phyloP scores from a whole-genome alignment of 441 rosid genomes.

The Isatis lusitanica region DNA sequence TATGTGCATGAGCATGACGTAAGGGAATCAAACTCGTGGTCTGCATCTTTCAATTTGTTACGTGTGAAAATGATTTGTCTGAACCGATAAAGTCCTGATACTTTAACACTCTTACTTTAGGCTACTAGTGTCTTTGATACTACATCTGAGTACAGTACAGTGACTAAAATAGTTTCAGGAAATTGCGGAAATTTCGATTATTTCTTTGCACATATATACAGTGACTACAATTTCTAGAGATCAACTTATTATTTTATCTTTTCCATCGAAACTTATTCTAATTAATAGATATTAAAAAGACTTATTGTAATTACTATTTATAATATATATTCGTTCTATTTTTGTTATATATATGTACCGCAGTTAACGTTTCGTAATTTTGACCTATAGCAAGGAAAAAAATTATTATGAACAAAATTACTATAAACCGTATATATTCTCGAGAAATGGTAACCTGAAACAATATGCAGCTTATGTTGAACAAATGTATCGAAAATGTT shows the following conservation, averaged over 20 bases:
- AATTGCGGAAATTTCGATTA: not conserved
- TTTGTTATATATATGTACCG: not conserved
- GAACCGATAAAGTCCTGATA: not conserved
- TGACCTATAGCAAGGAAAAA: not conserved
- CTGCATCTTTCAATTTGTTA: not conserved
- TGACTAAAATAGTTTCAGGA: not conserved
- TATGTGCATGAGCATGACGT: not conserved
- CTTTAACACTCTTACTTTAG: not conserved
- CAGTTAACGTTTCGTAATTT: not conserved
- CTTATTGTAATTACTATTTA: not conserved
- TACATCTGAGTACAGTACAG: not conserved
- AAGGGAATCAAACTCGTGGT: constrained; percentile 25
- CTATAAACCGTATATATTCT: not conserved
- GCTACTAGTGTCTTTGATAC: not conserved
- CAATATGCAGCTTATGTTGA: too few species aligned
- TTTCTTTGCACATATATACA: not conserved
- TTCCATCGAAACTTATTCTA: too few species aligned
- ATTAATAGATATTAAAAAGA: too few species aligned
- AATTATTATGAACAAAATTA: not conserved
- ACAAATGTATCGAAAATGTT: not conserved
- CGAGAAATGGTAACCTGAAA: not conserved
- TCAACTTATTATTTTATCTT: too few species aligned
- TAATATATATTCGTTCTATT: not conserved
- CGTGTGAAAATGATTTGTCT: constrained; percentile 13
- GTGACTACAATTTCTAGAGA: not conserved